Base-by-base conservation (phyloP, 2,329 filamentous ascomycete genomes). In the Calycina herbarum region DNA sequence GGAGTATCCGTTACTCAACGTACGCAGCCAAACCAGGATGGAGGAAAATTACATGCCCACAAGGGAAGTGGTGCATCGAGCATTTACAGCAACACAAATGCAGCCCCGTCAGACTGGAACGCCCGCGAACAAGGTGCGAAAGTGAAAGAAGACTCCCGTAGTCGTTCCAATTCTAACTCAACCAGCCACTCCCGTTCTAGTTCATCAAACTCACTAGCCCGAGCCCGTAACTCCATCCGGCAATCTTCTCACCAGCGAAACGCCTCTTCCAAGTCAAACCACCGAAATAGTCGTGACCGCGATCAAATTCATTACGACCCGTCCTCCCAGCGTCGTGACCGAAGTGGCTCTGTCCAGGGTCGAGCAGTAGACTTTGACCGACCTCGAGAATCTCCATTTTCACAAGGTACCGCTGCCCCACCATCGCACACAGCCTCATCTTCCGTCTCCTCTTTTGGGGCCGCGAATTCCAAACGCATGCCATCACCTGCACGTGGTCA, bases 321-420 rank as follows among this genome's bases (percentile, higher is more conserved):
- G 20, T 62, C 66, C 1, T 27, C 67, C 6, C 59, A 64, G 3
- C 57, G 42, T 31, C 65, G 66, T 1, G 69, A 66, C n/a, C 60
- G 70, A 7, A 62, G 64, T 20, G 71, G 69, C 10, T 70, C 66
- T 17, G 62, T 73, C 2, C 65, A 70, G 64, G 70, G 69, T 11
- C 67, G 67, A 11, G 61, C 61, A 6, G 59, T 71, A 15, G 70
- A 73, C 38, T 63, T 63, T 24, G 68, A 70, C 33, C 62, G 68
- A 38, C 67, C 70, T 17, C 60, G 68, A 17, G 66, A 67, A 59
- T 66, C 61, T 13, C 67, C 69, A 17, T 71, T 72, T 35, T 78
- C 73, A 82, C 69, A 74, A 68, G 15, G 54, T 3, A 67, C 68
- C 31, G 38, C 63, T 38, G 64, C 56, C 4, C 48, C 48, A 57